Evolutionary conservation across 352 stramenopile species (phyloP), one percentile per base, ranked within the genome.

Genomic region (Phytophthora tubulina): DNA sequence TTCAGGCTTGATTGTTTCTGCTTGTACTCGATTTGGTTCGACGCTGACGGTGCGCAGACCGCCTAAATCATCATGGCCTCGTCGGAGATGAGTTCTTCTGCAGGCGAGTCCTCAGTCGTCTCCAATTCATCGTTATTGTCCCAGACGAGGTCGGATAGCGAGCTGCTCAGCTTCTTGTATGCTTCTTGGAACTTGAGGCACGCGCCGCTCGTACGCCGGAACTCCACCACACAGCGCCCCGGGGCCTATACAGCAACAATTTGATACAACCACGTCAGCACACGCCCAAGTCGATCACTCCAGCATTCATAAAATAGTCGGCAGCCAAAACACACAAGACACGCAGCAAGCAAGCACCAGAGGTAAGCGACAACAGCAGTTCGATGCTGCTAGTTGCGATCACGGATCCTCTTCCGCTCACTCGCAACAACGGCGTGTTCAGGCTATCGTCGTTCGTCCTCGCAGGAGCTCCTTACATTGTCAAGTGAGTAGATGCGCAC

Each of bases 41-140:
- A n/a, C 69, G 32, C 30, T 42, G 36, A 46, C 46, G 46, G 17
- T 41, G 41, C 21, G 44, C 13, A 32, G 33, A n/a, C 48, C 17
- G 15, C 52, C 52, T 90, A 94, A 70, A 93, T 92, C 87, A 94
- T 94, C 77, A 92, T 89, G 53, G 82, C 84, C 63, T 93, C 85
- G 59, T 94, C 87, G 15, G 85, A 93, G 52, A 92, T 91, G 52
- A 93, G 75, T 60, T 94, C 87, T 51, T 94, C 87, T 21, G 71
- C 76, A 39, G 72, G 78, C 15, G 81, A 82, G 31, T 72, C 69
- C 36, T 63, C 51, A 27, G 50, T 44, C 41, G 42, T 68, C 42
- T 69, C 59, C 30, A 49, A 35, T 62, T 78, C 65, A 35, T 81
- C 74, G 30, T 85, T 76, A 39, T 82, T 84, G 53, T 82, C 74